Percentiles rank a stretch among this genome's conserved stretches.
Evolutionary conservation across 2,329 filamentous ascomycete genomes (phyloP).

Genomic region (Colletotrichum camelliae): DNA sequence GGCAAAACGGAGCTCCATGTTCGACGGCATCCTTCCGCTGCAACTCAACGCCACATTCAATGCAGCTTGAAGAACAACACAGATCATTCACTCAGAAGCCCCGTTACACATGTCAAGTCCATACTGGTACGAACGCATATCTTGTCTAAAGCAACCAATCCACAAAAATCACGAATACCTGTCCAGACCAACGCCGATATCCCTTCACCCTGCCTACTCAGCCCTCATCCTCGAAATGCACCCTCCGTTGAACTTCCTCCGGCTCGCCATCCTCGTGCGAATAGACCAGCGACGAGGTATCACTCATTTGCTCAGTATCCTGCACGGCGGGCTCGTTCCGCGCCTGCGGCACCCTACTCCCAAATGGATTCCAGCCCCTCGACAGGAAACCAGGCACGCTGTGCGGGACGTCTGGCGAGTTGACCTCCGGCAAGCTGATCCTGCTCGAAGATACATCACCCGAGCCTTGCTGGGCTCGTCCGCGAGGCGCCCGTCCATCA

Average conservation of each 20-base stretch:
- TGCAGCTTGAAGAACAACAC: accelerated
- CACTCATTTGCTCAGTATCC: background rate
- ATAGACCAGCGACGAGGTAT: background rate
- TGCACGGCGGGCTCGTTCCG: background rate
- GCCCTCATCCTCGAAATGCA: background rate
- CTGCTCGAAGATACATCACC: background rate
- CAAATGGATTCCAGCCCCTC: background rate
- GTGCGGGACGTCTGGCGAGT: background rate
- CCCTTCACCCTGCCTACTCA: background rate
- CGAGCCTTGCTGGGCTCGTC: background rate
- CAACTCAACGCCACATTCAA: background rate
- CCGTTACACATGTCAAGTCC: background rate
- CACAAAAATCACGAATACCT: accelerated
- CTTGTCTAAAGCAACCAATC: background rate
- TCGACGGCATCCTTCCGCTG: accelerated
- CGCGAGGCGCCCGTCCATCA: background rate
- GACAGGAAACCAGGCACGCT: background rate
- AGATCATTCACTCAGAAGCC: accelerated
- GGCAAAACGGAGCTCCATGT: background rate
- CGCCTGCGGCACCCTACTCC: background rate
- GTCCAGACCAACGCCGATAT: background rate
- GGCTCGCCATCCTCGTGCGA: background rate
- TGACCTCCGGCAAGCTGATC: background rate
- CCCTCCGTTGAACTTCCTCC: background rate
- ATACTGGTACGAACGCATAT: background rate